Evolutionary conservation across 169 alveolate genomes (phyloP).

Genomic region (Plasmodium berghei): DNA sequence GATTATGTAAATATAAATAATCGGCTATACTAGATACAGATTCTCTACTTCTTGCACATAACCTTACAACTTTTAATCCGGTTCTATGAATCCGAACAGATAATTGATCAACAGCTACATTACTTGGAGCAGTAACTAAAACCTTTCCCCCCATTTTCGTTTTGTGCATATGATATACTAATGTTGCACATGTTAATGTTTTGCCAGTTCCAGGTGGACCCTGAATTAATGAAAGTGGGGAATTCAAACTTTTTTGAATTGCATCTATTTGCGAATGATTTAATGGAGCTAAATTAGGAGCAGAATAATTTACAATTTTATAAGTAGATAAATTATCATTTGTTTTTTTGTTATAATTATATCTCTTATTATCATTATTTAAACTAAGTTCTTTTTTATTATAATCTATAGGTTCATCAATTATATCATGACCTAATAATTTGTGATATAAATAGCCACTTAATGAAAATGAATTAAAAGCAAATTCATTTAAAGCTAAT

Average conservation of each 20-base stretch:
- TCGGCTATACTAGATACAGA: constrained; percentile 61
- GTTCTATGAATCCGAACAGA: constrained; percentile 94
- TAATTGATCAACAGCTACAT: constrained; percentile 96
- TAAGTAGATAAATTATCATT: not conserved
- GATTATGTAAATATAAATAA: constrained; percentile 91
- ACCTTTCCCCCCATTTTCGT: constrained; percentile 86
- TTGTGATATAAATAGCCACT: constrained; percentile 82
- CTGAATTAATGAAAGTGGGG: constrained; percentile 93
- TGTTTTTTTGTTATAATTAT: constrained; percentile 12
- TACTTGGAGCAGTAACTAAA: constrained; percentile 96
- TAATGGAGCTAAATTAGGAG: constrained; percentile 94
- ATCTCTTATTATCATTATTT: constrained; percentile 66
- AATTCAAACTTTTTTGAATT: constrained; percentile 91
- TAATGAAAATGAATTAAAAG: constrained; percentile 64
- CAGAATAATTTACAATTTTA: constrained; percentile 88
- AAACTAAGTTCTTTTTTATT: not conserved
- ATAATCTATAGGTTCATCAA: constrained; percentile 44
- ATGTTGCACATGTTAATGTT: constrained; percentile 95
- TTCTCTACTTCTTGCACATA: constrained; percentile 84
- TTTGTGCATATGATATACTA: constrained; percentile 92
- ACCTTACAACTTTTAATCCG: constrained; percentile 94
- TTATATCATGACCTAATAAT: constrained; percentile 81
- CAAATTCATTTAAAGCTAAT: constrained; percentile 89
- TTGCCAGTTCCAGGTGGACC: constrained; percentile 99
- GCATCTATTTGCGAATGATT: constrained; percentile 94